Evolutionary conservation across 225 moss, liverwort and hornwort genomes (phyloP).

Genomic region (Physcomitrellopsis africana): DNA sequence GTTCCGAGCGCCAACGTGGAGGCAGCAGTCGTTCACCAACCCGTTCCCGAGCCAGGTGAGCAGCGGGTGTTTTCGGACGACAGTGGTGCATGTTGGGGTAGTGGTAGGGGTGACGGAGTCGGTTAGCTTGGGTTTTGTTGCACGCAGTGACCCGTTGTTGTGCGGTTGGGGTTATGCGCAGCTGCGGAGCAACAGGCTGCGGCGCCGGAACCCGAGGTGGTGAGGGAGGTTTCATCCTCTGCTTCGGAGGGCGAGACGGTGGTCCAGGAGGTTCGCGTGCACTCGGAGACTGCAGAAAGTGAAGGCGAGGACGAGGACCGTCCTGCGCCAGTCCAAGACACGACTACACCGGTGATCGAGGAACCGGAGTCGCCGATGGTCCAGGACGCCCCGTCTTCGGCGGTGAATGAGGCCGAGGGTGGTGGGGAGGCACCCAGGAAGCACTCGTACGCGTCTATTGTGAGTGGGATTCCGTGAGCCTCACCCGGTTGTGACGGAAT

Average conservation of each 20-base stretch:
- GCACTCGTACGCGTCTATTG: conserved; percentile 58
- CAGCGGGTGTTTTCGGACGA: neutral
- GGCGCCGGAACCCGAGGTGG: conserved; percentile 54
- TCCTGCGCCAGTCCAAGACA: conserved; percentile 43
- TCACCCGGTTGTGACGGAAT: neutral
- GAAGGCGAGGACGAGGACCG: conserved; percentile 55
- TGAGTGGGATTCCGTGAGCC: conserved; percentile 20
- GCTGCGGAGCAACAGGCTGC: conserved; percentile 45
- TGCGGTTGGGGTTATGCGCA: conserved; percentile 5
- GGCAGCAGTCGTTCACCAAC: conserved; percentile 43
- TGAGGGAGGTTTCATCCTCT: conserved; percentile 52
- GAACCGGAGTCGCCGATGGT: conserved; percentile 56
- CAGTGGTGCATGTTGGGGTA: neutral
- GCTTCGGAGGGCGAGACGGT: conserved; percentile 47
- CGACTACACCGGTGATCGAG: conserved; percentile 48
- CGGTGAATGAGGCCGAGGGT: conserved; percentile 39
- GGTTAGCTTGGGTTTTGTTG: neutral
- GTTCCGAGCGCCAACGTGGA: conserved; percentile 49
- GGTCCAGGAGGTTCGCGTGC: conserved; percentile 32
- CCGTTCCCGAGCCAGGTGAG: conserved; percentile 59
- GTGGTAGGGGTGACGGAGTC: too few relatives aligned
- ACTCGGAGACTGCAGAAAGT: conserved; percentile 33
- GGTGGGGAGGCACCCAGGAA: conserved; percentile 52
- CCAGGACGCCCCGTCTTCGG: conserved; percentile 22
- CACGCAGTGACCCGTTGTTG: neutral